Conservation (phyloP, 2,329 filamentous ascomycete genomes). For the Penicillium hordei region DNA sequence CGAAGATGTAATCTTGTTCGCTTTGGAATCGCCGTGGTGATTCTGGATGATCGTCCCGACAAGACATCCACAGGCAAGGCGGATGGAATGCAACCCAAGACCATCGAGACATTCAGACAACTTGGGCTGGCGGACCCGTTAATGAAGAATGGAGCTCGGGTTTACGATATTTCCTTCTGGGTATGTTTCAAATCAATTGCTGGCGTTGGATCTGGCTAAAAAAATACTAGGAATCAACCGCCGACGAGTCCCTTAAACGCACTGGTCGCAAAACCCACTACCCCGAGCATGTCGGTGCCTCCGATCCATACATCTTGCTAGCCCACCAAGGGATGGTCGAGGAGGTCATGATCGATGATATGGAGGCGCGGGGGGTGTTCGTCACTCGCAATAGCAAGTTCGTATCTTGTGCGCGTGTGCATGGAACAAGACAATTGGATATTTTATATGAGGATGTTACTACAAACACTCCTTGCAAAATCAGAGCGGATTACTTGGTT, state of each 20-base stretch:
- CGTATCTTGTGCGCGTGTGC: slow-evolving; percentile 48
- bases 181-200: slow-evolving; percentile 31
- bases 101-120: slow-evolving; percentile 73
- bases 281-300: slow-evolving; percentile 53
- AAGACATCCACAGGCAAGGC: slow-evolving; percentile 68
- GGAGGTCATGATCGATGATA: slow-evolving; percentile 67
- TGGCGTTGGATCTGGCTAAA: background rate
- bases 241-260: slow-evolving; percentile 56
- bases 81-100: slow-evolving; percentile 74
- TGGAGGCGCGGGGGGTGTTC: slow-evolving; percentile 62
- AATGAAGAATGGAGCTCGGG: slow-evolving; percentile 64
- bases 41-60: slow-evolving; percentile 68
- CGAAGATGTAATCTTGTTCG: slow-evolving; percentile 59
- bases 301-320: slow-evolving; percentile 55
- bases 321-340: slow-evolving; percentile 76
- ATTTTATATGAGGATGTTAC: slow-evolving; percentile 43
- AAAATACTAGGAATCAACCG: slow-evolving; percentile 36
- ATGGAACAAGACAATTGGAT: slow-evolving; percentile 40
- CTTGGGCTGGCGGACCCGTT: slow-evolving; percentile 70
- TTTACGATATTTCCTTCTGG: slow-evolving; percentile 77
- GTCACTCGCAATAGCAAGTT: slow-evolving; percentile 67
- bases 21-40: slow-evolving; percentile 63
- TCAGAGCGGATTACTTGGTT: slow-evolving; percentile 64
- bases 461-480: slow-evolving; percentile 40
- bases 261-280: slow-evolving; percentile 69